phyloP scores from a whole-genome alignment of 139 green algal species.

The Closterium sp. region DNA sequence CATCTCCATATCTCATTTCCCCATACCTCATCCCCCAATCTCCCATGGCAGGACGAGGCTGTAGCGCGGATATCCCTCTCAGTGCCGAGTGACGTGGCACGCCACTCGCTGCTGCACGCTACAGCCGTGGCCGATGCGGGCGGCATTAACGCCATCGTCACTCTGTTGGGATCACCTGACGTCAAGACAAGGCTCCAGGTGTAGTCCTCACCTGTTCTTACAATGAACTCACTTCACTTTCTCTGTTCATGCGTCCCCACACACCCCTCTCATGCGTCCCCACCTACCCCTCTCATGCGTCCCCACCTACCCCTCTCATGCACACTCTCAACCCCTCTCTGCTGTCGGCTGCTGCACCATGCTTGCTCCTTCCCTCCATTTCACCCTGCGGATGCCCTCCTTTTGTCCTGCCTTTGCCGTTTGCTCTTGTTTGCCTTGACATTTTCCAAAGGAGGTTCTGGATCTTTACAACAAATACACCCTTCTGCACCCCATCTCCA shows the following conservation, averaged over 20 bases:
- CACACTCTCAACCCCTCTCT: not conserved
- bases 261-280: too few relatives aligned
- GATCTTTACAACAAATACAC: not conserved
- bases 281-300: too few relatives aligned
- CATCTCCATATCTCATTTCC: too few relatives aligned
- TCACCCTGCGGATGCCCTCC: not conserved
- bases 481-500: not conserved
- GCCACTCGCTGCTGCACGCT: constrained; percentile 67
- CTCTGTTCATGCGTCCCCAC: too few relatives aligned
- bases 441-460: too few relatives aligned
- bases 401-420: not conserved
- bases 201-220: not conserved
- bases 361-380: too few relatives aligned
- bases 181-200: not conserved
- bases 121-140: constrained; percentile 70
- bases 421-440: not conserved
- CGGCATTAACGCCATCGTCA: not conserved
- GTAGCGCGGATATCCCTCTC: constrained; percentile 71
- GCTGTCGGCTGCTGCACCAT: not conserved
- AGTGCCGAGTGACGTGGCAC: constrained; percentile 78
- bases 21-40: not conserved
- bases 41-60: not conserved
- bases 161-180: not conserved
- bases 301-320: too few relatives aligned
- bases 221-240: not conserved